Conservation (phyloP, 2,329 filamentous ascomycete genomes). For the Dothideomycetes sp. region DNA sequence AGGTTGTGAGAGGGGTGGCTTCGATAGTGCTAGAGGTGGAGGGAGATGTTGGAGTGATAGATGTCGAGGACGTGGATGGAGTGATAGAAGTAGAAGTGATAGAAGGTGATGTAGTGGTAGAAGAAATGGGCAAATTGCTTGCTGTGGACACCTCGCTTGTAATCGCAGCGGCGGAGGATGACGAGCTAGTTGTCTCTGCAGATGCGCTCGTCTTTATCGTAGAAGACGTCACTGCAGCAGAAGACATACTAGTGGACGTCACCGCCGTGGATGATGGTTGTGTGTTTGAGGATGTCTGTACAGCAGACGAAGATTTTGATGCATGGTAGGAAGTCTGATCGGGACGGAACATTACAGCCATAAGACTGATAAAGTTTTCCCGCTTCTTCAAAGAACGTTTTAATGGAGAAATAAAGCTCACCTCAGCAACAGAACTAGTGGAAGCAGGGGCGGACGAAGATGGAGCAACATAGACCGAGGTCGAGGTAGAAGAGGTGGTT, state of each 20-base stretch:
- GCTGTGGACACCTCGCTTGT: too few species aligned
- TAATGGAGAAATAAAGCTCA: constrained; percentile 7
- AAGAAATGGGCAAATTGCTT: not conserved
- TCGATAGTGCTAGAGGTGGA: not conserved
- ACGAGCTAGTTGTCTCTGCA: not conserved
- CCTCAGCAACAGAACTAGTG: constrained; percentile 6
- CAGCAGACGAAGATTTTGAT: too few species aligned
- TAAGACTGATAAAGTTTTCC: constrained; percentile 5
- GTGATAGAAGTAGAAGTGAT: not conserved
- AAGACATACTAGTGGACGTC: too few species aligned
- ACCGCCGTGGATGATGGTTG: too few species aligned
- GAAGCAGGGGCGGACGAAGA: constrained; percentile 1
- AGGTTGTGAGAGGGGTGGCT: constrained; percentile 1
- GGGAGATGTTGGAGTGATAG: constrained; percentile 2
- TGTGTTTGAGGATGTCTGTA: too few species aligned
- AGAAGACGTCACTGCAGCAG: not conserved
- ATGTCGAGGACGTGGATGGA: not conserved
- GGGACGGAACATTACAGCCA: constrained; percentile 7
- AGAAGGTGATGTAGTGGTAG: too few species aligned
- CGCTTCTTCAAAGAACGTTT: constrained; percentile 2
- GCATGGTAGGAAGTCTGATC: not conserved
- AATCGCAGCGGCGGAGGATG: too few species aligned
- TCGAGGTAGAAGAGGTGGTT: constrained; percentile 7
- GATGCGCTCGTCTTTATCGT: not conserved
- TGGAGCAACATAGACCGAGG: constrained; percentile 1